Evolutionary conservation across 2,329 filamentous ascomycete genomes (phyloP).

Genomic region (Didymella keratinophila): DNA sequence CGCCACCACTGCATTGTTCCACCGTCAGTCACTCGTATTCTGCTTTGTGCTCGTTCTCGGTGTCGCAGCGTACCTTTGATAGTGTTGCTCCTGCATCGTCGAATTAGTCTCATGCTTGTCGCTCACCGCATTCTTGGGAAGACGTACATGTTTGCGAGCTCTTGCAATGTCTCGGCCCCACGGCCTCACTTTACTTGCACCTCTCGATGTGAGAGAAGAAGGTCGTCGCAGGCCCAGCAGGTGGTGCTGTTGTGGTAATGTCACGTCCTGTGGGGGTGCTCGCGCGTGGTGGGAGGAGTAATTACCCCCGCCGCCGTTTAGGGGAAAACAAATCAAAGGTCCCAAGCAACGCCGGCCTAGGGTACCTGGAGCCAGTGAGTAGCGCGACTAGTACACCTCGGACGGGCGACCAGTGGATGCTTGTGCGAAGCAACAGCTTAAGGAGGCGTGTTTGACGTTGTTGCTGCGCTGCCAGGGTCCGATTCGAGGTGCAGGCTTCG

Average conservation of each 20-base stretch:
- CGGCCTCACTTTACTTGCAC: constrained; percentile 42
- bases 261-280: constrained; percentile 35
- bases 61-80: constrained; percentile 53
- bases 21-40: constrained; percentile 35
- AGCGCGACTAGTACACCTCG: constrained; percentile 11
- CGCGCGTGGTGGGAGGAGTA: constrained; percentile 44
- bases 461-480: constrained; percentile 23
- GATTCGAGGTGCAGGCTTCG: constrained; percentile 28
- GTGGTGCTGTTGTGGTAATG: constrained; percentile 44
- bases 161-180: constrained; percentile 45
- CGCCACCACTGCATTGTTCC: constrained; percentile 75
- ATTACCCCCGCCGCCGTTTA: constrained; percentile 43
- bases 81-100: constrained; percentile 51
- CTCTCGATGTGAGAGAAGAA: constrained; percentile 20
- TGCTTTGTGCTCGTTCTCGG: background rate
- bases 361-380: constrained; percentile 3
- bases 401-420: constrained; percentile 7
- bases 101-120: constrained; percentile 53
- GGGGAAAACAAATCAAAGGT: constrained; percentile 40
- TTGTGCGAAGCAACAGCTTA: constrained; percentile 11
- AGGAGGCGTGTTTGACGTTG: constrained; percentile 19
- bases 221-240: constrained; percentile 33
- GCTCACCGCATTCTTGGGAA: constrained; percentile 22
- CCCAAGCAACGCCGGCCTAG: constrained; percentile 17
- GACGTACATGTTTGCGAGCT: constrained; percentile 50